Percentiles rank a stretch among this genome's conserved stretches.
Evolutionary conservation across 768 basidiomycete genomes (phyloP).

Genomic region (Rhizopogon vesiculosus): DNA sequence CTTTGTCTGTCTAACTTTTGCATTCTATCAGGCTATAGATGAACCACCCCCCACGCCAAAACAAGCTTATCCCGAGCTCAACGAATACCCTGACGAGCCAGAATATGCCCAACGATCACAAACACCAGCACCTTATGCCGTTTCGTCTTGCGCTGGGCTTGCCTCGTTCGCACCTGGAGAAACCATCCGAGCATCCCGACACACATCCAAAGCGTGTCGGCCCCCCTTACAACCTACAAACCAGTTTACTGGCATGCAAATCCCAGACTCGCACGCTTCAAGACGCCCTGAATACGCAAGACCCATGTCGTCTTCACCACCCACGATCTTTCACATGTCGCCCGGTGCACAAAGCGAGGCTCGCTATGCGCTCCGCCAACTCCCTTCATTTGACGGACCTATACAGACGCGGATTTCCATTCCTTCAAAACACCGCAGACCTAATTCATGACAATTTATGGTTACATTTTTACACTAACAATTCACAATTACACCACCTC

Average conservation of each 20-base stretch:
- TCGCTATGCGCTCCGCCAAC: slow-evolving; percentile 5
- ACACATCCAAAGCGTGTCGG: slow-evolving; percentile 8
- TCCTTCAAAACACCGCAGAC: background rate
- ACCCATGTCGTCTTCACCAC: background rate
- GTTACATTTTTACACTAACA: too few species aligned
- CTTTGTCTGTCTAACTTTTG: background rate
- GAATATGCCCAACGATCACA: slow-evolving; percentile 5
- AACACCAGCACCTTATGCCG: slow-evolving; percentile 17
- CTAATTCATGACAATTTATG: background rate
- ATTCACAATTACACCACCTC: background rate
- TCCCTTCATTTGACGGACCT: slow-evolving; percentile 5
- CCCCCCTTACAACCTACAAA: slow-evolving; percentile 23
- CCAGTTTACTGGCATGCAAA: slow-evolving; percentile 13
- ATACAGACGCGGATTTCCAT: background rate
- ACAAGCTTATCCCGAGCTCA: slow-evolving; percentile 15
- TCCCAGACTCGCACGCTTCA: background rate
- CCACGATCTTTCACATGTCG: background rate
- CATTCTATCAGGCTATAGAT: slow-evolving; percentile 14
- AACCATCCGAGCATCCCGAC: slow-evolving; percentile 34
- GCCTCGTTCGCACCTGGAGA: slow-evolving; percentile 31
- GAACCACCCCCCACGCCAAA: slow-evolving; percentile 23
- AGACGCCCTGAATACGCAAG: slow-evolving; percentile 5
- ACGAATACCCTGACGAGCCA: slow-evolving; percentile 7
- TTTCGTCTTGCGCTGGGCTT: slow-evolving; percentile 35
- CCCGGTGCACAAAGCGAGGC: background rate